phyloP scores from a whole-genome alignment of 768 basidiomycete genomes.

The Suillus ampliporus region DNA sequence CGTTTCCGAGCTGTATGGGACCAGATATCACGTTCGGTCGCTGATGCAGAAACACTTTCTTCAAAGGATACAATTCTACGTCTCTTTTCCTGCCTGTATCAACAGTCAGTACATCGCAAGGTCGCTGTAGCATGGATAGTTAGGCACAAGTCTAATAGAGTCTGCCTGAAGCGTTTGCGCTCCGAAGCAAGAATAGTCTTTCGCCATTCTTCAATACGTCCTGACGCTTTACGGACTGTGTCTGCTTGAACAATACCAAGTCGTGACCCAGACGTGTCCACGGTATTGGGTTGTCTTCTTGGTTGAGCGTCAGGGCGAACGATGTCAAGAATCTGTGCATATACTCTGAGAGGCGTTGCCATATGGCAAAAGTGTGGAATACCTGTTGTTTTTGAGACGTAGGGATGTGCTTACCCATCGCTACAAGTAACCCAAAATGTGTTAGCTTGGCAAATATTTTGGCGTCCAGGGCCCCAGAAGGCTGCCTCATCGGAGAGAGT shows the following conservation, averaged over 20 bases:
- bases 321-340: constrained; percentile 60
- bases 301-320: constrained; percentile 42
- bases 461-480: constrained; percentile 9
- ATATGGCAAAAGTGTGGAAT: not conserved
- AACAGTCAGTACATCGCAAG: constrained; percentile 7
- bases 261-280: constrained; percentile 15
- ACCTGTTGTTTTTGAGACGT: constrained; percentile 79
- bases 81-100: constrained; percentile 72
- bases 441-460: constrained; percentile 67
- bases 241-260: constrained; percentile 31
- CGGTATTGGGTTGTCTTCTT: not conserved
- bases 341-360: not conserved
- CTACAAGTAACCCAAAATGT: constrained; percentile 71
- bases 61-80: constrained; percentile 66
- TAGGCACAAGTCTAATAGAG: constrained; percentile 68
- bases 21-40: constrained; percentile 87
- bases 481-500: constrained; percentile 37
- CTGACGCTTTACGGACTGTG: constrained; percentile 64
- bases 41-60: constrained; percentile 65
- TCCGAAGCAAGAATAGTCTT: constrained; percentile 71
- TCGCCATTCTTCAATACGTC: constrained; percentile 75
- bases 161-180: constrained; percentile 73
- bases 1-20: constrained; percentile 53
- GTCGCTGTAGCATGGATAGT: not conserved
- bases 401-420: constrained; percentile 65